Base-by-base conservation (phyloP, 2,329 filamentous ascomycete species). In the Emydomyces testavorans region DNA sequence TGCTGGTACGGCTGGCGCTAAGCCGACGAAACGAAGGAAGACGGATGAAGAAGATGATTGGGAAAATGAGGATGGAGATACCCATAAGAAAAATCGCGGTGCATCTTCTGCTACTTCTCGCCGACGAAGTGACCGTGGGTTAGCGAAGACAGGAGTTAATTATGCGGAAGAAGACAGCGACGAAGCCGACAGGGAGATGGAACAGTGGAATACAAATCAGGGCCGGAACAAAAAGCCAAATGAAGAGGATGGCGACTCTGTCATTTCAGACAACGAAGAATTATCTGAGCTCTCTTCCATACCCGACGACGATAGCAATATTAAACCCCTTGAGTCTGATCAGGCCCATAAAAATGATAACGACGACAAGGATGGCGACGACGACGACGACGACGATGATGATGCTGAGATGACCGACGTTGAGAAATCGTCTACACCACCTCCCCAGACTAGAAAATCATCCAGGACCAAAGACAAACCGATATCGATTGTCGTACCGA, bases 91-190 rank as follows among this genome's bases (percentile, higher is more conserved):
- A 51, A 54, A 65, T 24, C 54, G 58, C 8, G 54, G 59, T 35
- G 63, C 58, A 54, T 56, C 57, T 26, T 62, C 59, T 10, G 43
- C 58, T 6, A 56, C 61, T 15, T 55, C 60, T 41, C 61, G 65
- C 41, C 68, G 64, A 44, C 67, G 62, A 52, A 73, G 63, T 53
- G 65, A 56, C 49, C 62, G 65, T 45, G 64, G 60, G 16, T 58
- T 58, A 4, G 58, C 57, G 8, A 62, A 61, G 20, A 56, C 60
- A 26, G 58, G 58, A 11, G 60, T 71, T 51, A 69, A 63, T 51
- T 71, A 71, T 51, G 65, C 60, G 4, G 69, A 73, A 48, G 64
- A 62, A 16, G 65, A 67, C 50, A 71, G 65, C 36, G 67, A 67
- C 28, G 67, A 70, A 29, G 67, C 69, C 16, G 67, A 70, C 41